These are phyloP conservation scores for Exobasidium cylindrosporum DNA, from an alignment of 1,284 basidiomycete genomes.

Conservation along the genomic window DNA sequence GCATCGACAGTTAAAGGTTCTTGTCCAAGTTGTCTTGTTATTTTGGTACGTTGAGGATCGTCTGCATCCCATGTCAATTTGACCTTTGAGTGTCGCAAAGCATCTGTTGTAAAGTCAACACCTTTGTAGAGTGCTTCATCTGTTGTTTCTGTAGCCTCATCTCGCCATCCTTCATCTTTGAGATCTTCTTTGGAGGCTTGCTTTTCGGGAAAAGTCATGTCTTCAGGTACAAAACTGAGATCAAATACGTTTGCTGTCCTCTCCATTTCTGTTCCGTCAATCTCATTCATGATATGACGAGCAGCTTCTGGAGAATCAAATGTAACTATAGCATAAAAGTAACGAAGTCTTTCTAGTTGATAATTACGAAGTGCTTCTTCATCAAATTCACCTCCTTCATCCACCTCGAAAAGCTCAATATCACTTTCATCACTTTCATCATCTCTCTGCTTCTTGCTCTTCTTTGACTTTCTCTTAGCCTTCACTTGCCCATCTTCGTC, in stretches of 20 bases:
- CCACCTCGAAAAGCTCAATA: constrained; percentile 56
- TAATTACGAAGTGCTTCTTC: constrained; percentile 86
- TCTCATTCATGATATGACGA: constrained; percentile 75
- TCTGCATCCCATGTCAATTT: constrained; percentile 98
- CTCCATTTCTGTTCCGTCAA: constrained; percentile 93
- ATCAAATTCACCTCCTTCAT: constrained; percentile 60
- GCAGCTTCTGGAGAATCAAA: constrained; percentile 79
- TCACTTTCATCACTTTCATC: constrained; percentile 65
- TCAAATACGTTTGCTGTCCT: constrained; percentile 95
- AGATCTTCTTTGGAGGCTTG: background rate
- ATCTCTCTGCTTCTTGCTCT: constrained; percentile 57
- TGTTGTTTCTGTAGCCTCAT: constrained; percentile 69
- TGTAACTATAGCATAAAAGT: constrained; percentile 93
- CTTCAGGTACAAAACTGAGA: constrained; percentile 66
- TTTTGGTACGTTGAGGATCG: constrained; percentile 78
- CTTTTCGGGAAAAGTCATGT: constrained; percentile 69
- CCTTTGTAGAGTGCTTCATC: constrained; percentile 67
- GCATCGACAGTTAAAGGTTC: constrained; percentile 33
- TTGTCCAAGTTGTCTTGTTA: constrained; percentile 58
- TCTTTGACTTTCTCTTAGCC: constrained; percentile 24
- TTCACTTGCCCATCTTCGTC: constrained; percentile 47
- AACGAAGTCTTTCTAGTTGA: constrained; percentile 90
- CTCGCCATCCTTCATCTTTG: constrained; percentile 65
- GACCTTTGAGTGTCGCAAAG: constrained; percentile 95
- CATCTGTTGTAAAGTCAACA: constrained; percentile 90